Evolutionary conservation across 2,329 filamentous ascomycete genomes (phyloP).

Genomic region (Epichloe gansuensis): DNA sequence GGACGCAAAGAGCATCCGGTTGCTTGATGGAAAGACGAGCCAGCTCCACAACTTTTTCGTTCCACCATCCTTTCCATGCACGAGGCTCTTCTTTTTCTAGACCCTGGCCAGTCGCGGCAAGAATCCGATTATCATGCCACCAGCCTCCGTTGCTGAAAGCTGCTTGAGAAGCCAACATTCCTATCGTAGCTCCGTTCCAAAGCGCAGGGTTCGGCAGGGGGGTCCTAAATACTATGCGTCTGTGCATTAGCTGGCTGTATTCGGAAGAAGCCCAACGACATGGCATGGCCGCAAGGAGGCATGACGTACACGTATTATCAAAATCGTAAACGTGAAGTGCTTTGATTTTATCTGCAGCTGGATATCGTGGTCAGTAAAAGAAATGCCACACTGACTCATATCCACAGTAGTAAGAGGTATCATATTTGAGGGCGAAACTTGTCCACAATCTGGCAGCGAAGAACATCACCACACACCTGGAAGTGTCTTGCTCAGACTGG

Average conservation of each 20-base stretch:
- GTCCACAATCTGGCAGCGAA: background rate
- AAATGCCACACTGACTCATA: too few species aligned
- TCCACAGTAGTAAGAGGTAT: too few species aligned
- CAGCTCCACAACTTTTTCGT: constrained; percentile 74
- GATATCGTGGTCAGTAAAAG: background rate
- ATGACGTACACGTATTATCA: constrained; percentile 71
- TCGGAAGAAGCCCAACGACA: background rate
- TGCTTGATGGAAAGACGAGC: constrained; percentile 72
- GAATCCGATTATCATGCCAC: constrained; percentile 89
- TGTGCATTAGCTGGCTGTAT: background rate
- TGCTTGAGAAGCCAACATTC: constrained; percentile 62
- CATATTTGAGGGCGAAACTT: background rate
- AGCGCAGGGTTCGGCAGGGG: constrained; percentile 85
- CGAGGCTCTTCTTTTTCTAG: constrained; percentile 67
- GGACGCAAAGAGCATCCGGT: constrained; percentile 69
- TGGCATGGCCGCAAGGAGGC: background rate
- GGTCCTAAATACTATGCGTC: constrained; percentile 66
- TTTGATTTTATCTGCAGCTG: constrained; percentile 55
- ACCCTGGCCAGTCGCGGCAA: constrained; percentile 76
- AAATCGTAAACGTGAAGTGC: constrained; percentile 92
- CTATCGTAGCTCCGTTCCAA: constrained; percentile 71
- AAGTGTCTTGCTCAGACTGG: constrained; percentile 57
- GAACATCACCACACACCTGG: constrained; percentile 37
- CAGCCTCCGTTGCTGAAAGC: constrained; percentile 75
- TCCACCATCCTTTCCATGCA: constrained; percentile 93